Conservation (phyloP, 768 basidiomycete species). For the Galerina sulciceps region DNA sequence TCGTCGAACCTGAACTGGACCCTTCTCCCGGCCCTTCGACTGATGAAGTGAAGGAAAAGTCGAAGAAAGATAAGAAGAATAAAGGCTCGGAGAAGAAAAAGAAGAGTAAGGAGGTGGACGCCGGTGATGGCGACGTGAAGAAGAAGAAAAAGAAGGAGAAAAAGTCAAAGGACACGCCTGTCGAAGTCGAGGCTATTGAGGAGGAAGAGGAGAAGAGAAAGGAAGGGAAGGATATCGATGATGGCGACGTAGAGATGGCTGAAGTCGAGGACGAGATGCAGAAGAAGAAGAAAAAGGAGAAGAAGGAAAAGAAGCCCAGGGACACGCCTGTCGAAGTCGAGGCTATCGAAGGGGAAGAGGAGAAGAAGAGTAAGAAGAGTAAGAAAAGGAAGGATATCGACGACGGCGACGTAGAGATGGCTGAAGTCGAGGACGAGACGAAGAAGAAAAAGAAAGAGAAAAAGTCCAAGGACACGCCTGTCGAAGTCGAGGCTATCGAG, state of each 20-base stretch:
- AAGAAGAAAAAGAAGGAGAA: constrained; percentile 20
- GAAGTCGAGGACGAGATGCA: not conserved
- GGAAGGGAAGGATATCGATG: constrained; percentile 25
- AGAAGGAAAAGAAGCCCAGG: constrained; percentile 28
- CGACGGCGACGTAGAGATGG: no score
- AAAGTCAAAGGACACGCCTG: constrained; percentile 19
- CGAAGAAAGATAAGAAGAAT: constrained; percentile 28
- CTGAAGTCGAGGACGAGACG: not conserved
- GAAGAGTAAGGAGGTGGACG: constrained; percentile 22
- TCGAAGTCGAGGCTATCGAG: constrained; percentile 14
- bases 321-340: constrained; percentile 5
- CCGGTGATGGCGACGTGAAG: constrained; percentile 6
- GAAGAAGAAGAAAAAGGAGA: constrained; percentile 12
- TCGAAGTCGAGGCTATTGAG: constrained; percentile 14
- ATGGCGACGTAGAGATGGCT: constrained; percentile 17
- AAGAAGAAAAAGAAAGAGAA: constrained; percentile 20
- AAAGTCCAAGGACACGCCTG: constrained; percentile 19
- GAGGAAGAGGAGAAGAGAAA: constrained; percentile 19
- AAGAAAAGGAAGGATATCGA: constrained; percentile 25
- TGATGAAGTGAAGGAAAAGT: constrained; percentile 14
- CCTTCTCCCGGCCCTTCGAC: constrained; percentile 14
- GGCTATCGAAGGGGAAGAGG: constrained; percentile 4
- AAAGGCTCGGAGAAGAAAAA: constrained; percentile 17
- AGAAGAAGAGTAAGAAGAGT: constrained; percentile 12
- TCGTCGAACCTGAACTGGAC: constrained; percentile 11